Conservation (phyloP, 2,329 filamentous ascomycete genomes). For the Fusarium nurragi region DNA sequence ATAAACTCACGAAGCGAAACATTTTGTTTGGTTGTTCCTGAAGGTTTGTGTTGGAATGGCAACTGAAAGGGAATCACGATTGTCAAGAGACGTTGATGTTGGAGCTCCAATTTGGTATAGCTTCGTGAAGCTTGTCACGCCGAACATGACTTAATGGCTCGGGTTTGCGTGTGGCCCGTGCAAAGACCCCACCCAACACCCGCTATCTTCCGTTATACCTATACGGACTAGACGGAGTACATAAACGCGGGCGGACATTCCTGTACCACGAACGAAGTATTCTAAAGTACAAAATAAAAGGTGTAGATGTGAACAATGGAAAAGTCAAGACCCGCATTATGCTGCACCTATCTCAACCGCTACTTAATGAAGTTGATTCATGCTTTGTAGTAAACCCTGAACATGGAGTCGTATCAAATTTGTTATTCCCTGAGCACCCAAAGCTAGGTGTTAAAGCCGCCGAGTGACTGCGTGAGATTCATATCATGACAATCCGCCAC, state of each 20-base stretch:
- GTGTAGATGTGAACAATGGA: not conserved
- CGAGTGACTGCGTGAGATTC: not conserved
- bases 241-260: too few relatives aligned
- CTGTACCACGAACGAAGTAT: not conserved
- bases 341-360: too few relatives aligned
- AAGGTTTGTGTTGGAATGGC: constrained; percentile 3
- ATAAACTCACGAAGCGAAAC: constrained; percentile 58
- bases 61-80: constrained; percentile 5
- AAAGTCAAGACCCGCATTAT: too few relatives aligned
- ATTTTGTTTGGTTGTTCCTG: constrained; percentile 46
- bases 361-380: not conserved
- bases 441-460: not conserved
- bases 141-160: constrained; percentile 43
- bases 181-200: constrained; percentile 18
- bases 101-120: constrained; percentile 43
- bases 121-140: constrained; percentile 42
- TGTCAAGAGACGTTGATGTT: constrained; percentile 34
- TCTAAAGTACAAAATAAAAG: not conserved
- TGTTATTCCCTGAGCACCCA: not conserved
- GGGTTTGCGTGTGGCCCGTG: constrained; percentile 36
- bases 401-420: not conserved
- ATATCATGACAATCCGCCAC: not conserved
- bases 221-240: not conserved
- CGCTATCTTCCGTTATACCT: constrained; percentile 16
- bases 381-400: not conserved